These are phyloP conservation scores for Tulasnella sp. DNA, from an alignment of 768 basidiomycete species.

Conservation along the genomic window DNA sequence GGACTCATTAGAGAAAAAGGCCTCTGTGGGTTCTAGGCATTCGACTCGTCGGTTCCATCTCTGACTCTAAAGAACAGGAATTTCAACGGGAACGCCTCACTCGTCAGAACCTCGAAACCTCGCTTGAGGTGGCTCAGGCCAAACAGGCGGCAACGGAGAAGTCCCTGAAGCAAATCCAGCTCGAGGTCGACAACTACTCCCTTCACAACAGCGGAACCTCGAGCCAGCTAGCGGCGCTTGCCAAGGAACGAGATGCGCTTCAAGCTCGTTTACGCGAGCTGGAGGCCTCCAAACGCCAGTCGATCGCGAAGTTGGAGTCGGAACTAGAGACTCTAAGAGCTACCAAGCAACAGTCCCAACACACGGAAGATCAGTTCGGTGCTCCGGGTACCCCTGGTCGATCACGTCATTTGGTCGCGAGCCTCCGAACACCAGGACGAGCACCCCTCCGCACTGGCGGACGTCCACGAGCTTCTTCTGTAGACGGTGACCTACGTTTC, in stretches of 20 bases:
- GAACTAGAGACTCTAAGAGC: neutral
- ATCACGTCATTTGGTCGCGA: neutral
- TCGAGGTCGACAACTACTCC: conserved; percentile 20
- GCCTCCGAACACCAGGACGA: neutral
- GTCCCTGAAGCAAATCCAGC: conserved; percentile 9
- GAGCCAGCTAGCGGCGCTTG: neutral
- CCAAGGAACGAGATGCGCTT: conserved; percentile 14
- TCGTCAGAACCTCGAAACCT: conserved; percentile 21
- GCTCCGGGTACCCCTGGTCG: neutral
- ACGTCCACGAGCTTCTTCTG: conserved; percentile 14
- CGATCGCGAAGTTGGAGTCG: conserved; percentile 2
- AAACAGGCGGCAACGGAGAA: conserved; percentile 14
- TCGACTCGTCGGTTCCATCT: too few species aligned
- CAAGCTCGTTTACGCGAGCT: conserved; percentile 7
- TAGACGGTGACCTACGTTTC: neutral
- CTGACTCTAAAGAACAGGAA: neutral
- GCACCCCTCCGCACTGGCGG: neutral
- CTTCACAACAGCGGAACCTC: conserved; percentile 18
- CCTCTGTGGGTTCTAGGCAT: neutral
- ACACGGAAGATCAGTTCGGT: neutral
- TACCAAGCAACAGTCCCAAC: neutral
- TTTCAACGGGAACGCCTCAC: conserved; percentile 17
- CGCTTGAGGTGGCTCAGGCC: conserved; percentile 7
- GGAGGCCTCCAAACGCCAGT: neutral
- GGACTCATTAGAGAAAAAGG: conserved; percentile 17